Evolutionary conservation across 1,139 yeast genomes (phyloP), one percentile per base, ranked within the genome.

Genomic region (Pneumocystis canis): DNA sequence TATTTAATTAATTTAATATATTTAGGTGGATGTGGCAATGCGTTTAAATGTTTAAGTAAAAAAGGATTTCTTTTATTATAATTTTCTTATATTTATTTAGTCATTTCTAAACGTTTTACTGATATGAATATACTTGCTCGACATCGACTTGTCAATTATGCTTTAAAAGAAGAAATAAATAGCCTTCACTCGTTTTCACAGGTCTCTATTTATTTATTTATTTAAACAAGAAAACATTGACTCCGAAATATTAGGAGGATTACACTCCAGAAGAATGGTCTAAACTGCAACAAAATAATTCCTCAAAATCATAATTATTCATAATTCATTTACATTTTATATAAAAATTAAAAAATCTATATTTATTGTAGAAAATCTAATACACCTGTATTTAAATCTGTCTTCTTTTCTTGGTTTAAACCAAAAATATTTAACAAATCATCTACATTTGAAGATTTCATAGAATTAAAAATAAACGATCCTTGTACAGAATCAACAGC

Each of bases 341-440:
- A 11, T 11, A 5, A 18, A n/a, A 20, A 30, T 2, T 3, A 20
- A 14, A 35, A 57, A 56, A 56, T 28, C 32, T 47, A 16, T 18
- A 1, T n/a, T 59, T 31, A 35, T 72, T 72, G 83, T 68, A 83
- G 82, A 63, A 84, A 74, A 69, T 83, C 86, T 66, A 84, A 74
- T 65, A 84, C 76, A 70, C 84, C 89, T 64, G 76, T 73, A 60
- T 76, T 75, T 56, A 79, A 47, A 47, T 47, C 31, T n/a, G 20
- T 25, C 25, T 39, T n/a, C 25, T 70, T 61, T 71, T 69, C 65
- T 71, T 65, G 64, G 66, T 60, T 59, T 61, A 63, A 40, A 64
- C 37, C 58, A 62, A 54, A 28, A 63, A 58, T 58, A 62, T 57
- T 32, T 59, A 56, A 11, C 60, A 67, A 33, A 47, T 47, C 54